Base-by-base conservation (phyloP, 2,329 filamentous ascomycete genomes). In the Diplodia sapinea region DNA sequence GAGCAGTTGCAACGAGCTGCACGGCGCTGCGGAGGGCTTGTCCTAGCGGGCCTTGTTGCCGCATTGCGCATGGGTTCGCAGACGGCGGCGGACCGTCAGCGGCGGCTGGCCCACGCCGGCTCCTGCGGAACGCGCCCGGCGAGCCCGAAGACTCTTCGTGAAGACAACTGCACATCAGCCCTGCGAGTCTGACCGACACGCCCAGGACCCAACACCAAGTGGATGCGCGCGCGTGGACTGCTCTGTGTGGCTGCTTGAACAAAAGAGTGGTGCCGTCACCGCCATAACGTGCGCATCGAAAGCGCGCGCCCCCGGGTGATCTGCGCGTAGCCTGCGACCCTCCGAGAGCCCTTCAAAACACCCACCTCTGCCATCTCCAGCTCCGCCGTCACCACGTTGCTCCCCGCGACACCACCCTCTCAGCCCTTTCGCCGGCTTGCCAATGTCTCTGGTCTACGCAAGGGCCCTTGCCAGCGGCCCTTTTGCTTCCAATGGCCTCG, bases 401-500 rank as follows among this genome's bases (percentile, higher is more conserved):
- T 57, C 26, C 40, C 33, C 36, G 38, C 64, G 64, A 56, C 64
- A 57, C 40, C 17, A 23, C 29, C 36, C 52, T 26, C 51, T 38
- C 23, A 54, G 54, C 59, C 59, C 59, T 38, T 13, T 31, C n/a
- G 59, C 59, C 50, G 59, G 64, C 64, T 47, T 15, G 65, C 54
- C 65, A 67, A 67, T 67, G 66, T 63, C 66, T 63, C 56, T 67
- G 49, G 56, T 62, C 50, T 40, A 52, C 43, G 50, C 66, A 49
- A 67, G 66, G 52, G 66, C 66, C 36, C 57, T 67, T 59, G 66
- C 66, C 33, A 55, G 20, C 50, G 66, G 49, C 56, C 66, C 66
- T 23, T 68, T 68, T 61, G 61, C 52, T 54, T 65, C 71, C 74
- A 75, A 77, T 77, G 76, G 73, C 74, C 70, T 71, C 65, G 71